Evolutionary conservation across 2,329 filamentous ascomycete species (phyloP).

Genomic region (Cryphonectria parasitica): DNA sequence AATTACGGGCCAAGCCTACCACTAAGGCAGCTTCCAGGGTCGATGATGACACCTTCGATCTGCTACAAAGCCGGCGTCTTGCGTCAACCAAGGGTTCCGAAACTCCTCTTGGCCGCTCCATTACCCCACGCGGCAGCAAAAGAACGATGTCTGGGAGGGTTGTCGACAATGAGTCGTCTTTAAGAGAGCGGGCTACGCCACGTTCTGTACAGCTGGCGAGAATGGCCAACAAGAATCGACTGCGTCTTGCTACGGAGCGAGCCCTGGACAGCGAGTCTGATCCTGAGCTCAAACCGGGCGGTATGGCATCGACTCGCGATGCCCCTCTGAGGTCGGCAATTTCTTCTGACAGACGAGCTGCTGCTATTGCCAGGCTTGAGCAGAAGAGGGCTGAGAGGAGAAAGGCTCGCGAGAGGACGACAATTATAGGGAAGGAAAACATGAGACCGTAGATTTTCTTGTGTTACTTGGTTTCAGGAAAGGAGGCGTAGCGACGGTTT

Average conservation of each 20-base stretch:
- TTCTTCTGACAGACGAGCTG: slow-evolving; percentile 55
- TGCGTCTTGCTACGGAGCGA: slow-evolving; percentile 35
- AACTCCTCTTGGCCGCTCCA: slow-evolving; percentile 12
- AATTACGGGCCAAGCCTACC: slow-evolving; percentile 13
- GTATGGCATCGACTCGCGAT: slow-evolving; percentile 37
- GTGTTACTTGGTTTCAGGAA: slow-evolving; percentile 26
- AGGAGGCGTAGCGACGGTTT: slow-evolving; percentile 15
- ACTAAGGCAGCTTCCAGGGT: slow-evolving; percentile 4
- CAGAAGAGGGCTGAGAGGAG: slow-evolving; percentile 57
- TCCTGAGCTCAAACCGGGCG: slow-evolving; percentile 39
- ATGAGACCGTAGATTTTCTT: slow-evolving; percentile 41
- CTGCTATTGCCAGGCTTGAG: slow-evolving; percentile 59
- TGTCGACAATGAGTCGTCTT: slow-evolving; percentile 6
- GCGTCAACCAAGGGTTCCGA: slow-evolving; percentile 14
- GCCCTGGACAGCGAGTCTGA: slow-evolving; percentile 45
- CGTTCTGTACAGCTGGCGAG: slow-evolving; percentile 5
- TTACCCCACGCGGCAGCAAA: slow-evolving; percentile 20
- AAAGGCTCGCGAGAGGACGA: slow-evolving; percentile 39
- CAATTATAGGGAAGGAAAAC: slow-evolving; percentile 56
- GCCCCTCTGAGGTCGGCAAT: slow-evolving; percentile 50
- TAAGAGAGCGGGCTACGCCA: not conserved
- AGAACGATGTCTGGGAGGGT: slow-evolving; percentile 18
- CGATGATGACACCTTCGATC: slow-evolving; percentile 22
- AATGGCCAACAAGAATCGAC: slow-evolving; percentile 11
- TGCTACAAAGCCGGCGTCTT: slow-evolving; percentile 21